Base-by-base conservation (phyloP, 108 stramenopile species). In the Nitzschia putrida region DNA sequence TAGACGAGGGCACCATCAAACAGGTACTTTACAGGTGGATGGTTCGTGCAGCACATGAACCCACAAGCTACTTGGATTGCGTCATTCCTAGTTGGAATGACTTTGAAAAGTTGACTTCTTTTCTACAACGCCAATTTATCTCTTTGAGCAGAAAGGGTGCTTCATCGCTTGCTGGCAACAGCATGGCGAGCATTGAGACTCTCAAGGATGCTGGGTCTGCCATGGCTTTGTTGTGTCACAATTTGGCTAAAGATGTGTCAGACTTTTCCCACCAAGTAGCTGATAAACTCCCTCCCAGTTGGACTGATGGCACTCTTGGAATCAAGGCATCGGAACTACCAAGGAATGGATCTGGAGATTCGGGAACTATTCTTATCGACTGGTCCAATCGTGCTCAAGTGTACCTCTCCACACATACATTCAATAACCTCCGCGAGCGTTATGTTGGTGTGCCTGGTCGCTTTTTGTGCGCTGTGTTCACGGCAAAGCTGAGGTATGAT, bases 1-100 rank as follows among this genome's bases (percentile, higher is more conserved):
- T 93, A 20, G 69, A 82, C 67, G 82, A 79, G 41, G 61, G 64
- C 40, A 72, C 73, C 7, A 50, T 88, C 39, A 84, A 83, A 64
- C 64, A 84, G 24, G 87, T 92, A 25, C 53, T 95, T 23, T 90
- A 86, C 66, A 83, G 88, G 26, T 95, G 93, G 93, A 88, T 92
- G 40, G 78, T 86, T 41, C 80, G 93, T 45, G 88, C 90, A 14
- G 82, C 89, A n/a, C 90, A 95, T 43, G 86, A 85, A 47, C 69
- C 68, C 8, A 63, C 78, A 39, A 61, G 83, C 49, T 90, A 76
- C 57, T 34, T 90, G 24, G 93, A 94, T 73, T 86, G 83, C 41
- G 74, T 94, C 51, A 88, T 94, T 66, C 93, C 93, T 1, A 91
- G 89, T 52, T 94, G 93, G 93, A 80, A 71, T 24, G 93, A 94